These are phyloP conservation scores for Beauveria sp. DNA, from an alignment of 2,329 filamentous ascomycete genomes.

Conservation along the genomic window DNA sequence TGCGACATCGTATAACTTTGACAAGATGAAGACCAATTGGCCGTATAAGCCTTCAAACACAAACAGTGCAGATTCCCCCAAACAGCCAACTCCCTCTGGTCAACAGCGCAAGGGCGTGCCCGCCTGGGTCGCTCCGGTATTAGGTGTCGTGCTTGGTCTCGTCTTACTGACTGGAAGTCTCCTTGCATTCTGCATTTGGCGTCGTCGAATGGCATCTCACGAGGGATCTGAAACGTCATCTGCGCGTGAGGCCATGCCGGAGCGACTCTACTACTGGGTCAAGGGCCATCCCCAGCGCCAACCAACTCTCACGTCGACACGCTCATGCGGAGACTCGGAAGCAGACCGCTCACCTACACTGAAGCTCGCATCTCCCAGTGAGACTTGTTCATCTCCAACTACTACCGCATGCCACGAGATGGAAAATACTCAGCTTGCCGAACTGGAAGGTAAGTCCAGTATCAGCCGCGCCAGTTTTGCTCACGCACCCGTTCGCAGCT, in stretches of 20 bases:
- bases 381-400: neutral
- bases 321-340: neutral
- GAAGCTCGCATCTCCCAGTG: neutral
- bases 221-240: neutral
- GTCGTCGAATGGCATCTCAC: slow-evolving; percentile 22
- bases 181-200: slow-evolving; percentile 45
- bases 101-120: slow-evolving; percentile 36
- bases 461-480: neutral
- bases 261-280: slow-evolving; percentile 44
- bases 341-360: neutral
- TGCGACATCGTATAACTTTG: slow-evolving; percentile 42
- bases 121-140: slow-evolving; percentile 51
- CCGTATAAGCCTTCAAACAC: slow-evolving; percentile 39
- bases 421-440: slow-evolving; percentile 35
- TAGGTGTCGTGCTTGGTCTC: slow-evolving; percentile 54
- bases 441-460: slow-evolving; percentile 36
- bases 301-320: neutral
- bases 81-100: slow-evolving; percentile 12
- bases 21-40: slow-evolving; percentile 52
- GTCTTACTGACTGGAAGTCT: slow-evolving; percentile 45
- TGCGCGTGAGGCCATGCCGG: slow-evolving; percentile 31
- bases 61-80: slow-evolving; percentile 15
- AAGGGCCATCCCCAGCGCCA: slow-evolving; percentile 28
- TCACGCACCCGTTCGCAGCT: neutral
- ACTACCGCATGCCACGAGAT: slow-evolving; percentile 27